Evolutionary conservation across 805 yeast species (phyloP).

Genomic region (Suhomyces prunicola): DNA sequence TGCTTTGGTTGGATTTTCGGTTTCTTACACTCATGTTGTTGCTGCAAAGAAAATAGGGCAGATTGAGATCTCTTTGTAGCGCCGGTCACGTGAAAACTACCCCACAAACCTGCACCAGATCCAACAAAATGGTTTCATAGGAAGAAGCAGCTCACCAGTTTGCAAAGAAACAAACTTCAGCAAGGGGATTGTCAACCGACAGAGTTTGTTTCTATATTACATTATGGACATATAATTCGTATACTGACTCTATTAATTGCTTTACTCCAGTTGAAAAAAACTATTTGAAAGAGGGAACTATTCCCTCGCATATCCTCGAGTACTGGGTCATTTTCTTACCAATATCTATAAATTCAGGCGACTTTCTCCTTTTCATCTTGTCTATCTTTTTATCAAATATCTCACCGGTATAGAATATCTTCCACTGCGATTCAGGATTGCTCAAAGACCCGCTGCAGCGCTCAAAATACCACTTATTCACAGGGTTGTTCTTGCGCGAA

Average conservation of each 20-base stretch:
- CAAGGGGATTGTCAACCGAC: too few species aligned
- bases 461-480: constrained; percentile 97
- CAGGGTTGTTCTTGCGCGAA: constrained; percentile 81
- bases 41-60: neutral
- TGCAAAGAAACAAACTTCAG: too few species aligned
- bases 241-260: neutral
- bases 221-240: neutral
- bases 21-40: neutral
- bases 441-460: constrained; percentile 69
- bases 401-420: constrained; percentile 41
- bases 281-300: constrained; percentile 52
- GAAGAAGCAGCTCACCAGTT: neutral
- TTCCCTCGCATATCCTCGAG: constrained; percentile 50
- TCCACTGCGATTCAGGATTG: constrained; percentile 35
- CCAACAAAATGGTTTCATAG: neutral
- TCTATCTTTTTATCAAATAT: constrained; percentile 35
- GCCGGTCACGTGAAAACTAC: neutral
- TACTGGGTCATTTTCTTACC: constrained; percentile 43
- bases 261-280: too few species aligned
- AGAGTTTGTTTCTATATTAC: too few species aligned
- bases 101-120: neutral
- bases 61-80: neutral
- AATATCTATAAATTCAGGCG: constrained; percentile 20
- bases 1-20: neutral
- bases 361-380: constrained; percentile 8